These are phyloP conservation scores for Lichtheimia ramosa DNA, from an alignment of 371 early-diverging fungal species.

Conservation along the genomic window DNA sequence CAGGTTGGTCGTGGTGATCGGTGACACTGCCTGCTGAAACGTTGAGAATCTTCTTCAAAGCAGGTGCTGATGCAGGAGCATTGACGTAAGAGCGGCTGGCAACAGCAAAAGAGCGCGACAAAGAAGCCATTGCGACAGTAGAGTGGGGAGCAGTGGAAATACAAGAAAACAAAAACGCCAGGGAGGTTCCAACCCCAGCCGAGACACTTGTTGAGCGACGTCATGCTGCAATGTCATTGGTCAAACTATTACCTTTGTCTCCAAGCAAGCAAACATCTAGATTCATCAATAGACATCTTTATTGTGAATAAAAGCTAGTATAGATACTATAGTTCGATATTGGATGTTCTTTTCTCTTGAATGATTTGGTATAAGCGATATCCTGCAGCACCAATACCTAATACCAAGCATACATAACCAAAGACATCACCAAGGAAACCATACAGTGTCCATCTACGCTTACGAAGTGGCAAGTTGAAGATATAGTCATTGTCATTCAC, in stretches of 20 bases:
- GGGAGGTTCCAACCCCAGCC: not conserved
- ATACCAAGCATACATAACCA: slow-evolving; percentile 37
- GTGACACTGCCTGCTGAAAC: slow-evolving; percentile 24
- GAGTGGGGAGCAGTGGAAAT: slow-evolving; percentile 17
- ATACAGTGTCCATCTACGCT: slow-evolving; percentile 45
- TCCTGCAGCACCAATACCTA: not conserved
- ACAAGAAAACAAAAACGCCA: slow-evolving; percentile 10
- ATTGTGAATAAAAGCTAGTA: no score
- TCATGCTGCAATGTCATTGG: not conserved
- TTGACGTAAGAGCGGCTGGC: slow-evolving; percentile 46
- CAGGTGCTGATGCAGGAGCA: slow-evolving; percentile 45
- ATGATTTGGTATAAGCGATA: slow-evolving; percentile 2
- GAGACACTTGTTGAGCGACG: slow-evolving; percentile 2
- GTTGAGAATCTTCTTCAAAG: slow-evolving; percentile 41
- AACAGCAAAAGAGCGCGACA: slow-evolving; percentile 50
- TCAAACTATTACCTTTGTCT: not conserved
- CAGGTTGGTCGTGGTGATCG: slow-evolving; percentile 33
- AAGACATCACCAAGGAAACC: slow-evolving; percentile 40
- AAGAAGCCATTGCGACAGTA: slow-evolving; percentile 42
- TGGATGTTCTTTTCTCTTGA: not conserved
- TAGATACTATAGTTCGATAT: not conserved
- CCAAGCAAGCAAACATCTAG: not conserved
- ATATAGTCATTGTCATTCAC: slow-evolving; percentile 35
- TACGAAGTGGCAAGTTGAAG: slow-evolving; percentile 49
- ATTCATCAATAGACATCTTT: no score